These are phyloP conservation scores for Suillus discolor DNA, from an alignment of 768 basidiomycete genomes.

Conservation along the genomic window DNA sequence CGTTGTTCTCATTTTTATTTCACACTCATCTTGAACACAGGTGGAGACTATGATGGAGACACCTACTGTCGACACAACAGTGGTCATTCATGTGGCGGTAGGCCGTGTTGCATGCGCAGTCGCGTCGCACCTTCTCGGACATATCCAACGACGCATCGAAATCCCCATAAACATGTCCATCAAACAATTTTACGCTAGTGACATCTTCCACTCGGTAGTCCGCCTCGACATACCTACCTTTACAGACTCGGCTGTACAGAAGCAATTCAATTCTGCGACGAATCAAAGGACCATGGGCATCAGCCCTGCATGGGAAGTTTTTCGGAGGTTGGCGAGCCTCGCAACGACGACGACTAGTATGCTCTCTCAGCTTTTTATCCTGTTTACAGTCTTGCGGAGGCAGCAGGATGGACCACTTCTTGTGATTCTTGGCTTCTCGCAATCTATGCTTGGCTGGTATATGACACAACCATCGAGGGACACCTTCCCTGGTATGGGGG, in stretches of 20 bases:
- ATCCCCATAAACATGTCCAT: constrained; percentile 59
- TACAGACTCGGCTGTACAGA: constrained; percentile 63
- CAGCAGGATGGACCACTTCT: constrained; percentile 67
- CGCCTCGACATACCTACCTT: constrained; percentile 79
- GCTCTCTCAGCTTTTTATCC: constrained; percentile 60
- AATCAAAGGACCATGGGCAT: constrained; percentile 37
- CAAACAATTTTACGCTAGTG: constrained; percentile 60
- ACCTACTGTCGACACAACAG: constrained; percentile 55
- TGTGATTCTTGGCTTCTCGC: constrained; percentile 54
- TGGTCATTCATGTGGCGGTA: constrained; percentile 55
- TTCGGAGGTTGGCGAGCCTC: constrained; percentile 46
- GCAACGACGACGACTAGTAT: constrained; percentile 51
- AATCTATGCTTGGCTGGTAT: constrained; percentile 48
- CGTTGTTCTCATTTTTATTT: constrained; percentile 7
- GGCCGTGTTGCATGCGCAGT: constrained; percentile 58
- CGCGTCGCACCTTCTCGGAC: constrained; percentile 44
- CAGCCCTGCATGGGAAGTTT: constrained; percentile 61
- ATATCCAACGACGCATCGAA: constrained; percentile 41
- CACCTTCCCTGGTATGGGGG: constrained; percentile 14
- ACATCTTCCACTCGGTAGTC: constrained; percentile 67
- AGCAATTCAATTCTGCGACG: constrained; percentile 59
- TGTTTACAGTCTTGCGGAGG: constrained; percentile 53
- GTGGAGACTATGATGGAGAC: constrained; percentile 69
- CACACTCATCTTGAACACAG: constrained; percentile 33
- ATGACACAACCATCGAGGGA: constrained; percentile 17